Evolutionary conservation across 192 early-diverging fungal genomes (phyloP).

Genomic region (Phlyctochytrium bullatum): DNA sequence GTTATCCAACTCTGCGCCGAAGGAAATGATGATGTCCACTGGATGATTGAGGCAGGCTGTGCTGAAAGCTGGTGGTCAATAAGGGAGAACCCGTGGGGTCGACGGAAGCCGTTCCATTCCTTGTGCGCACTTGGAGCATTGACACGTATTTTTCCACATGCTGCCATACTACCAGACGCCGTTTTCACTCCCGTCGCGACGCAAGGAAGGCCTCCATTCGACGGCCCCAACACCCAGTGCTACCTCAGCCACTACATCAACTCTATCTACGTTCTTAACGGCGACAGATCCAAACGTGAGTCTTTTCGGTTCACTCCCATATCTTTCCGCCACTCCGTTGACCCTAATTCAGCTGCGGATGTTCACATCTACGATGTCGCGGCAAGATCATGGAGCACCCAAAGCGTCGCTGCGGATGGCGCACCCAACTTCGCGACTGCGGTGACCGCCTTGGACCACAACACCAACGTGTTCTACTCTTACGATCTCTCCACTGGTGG

Average conservation of each 20-base stretch:
- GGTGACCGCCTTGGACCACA: background rate
- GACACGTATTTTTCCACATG: too few relatives aligned
- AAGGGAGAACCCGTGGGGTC: too few relatives aligned
- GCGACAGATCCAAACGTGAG: background rate
- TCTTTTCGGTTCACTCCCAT: background rate
- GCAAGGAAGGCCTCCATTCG: slow-evolving; percentile 4
- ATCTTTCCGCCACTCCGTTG: too few relatives aligned
- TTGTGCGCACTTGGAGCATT: too few relatives aligned
- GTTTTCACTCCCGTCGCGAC: background rate
- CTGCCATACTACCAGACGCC: too few relatives aligned
- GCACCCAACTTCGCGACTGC: background rate
- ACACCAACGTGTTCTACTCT: slow-evolving; percentile 1
- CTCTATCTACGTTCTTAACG: background rate
- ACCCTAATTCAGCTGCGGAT: background rate
- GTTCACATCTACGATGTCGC: background rate
- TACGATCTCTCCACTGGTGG: background rate
- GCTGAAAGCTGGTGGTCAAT: too few relatives aligned
- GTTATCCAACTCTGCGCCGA: too few relatives aligned
- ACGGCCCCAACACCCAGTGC: background rate
- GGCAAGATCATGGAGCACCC: background rate
- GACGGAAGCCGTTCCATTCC: too few relatives aligned
- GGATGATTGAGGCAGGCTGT: too few relatives aligned
- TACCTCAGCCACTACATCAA: background rate
- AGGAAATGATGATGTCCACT: too few relatives aligned
- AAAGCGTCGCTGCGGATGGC: background rate